These are phyloP conservation scores for Nitzschia palea DNA, from an alignment of 108 stramenopile species.

Conservation along the genomic window DNA sequence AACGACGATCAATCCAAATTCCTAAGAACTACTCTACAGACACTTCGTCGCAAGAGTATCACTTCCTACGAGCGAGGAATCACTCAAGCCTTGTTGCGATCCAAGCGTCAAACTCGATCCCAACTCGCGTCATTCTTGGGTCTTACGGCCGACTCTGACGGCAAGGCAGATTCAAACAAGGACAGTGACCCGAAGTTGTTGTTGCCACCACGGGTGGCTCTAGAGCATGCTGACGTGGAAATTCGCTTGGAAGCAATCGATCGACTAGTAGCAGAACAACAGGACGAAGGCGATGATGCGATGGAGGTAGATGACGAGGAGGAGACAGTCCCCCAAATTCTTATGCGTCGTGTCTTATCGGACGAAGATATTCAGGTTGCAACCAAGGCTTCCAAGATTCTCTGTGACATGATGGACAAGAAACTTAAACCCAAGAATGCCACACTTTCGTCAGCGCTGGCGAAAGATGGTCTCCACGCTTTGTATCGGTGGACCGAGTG, in stretches of 20 bases:
- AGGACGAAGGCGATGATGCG: slow-evolving; percentile 3
- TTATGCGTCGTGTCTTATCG: slow-evolving; percentile 54
- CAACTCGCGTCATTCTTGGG: slow-evolving; percentile 3
- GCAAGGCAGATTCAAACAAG: not conserved
- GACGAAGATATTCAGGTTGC: slow-evolving; percentile 64
- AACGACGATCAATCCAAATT: slow-evolving; percentile 1
- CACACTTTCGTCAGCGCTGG: not conserved
- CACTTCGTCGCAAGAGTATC: slow-evolving; percentile 13
- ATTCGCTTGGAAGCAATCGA: slow-evolving; percentile 64
- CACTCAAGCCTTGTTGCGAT: slow-evolving; percentile 32
- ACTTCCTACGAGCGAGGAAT: slow-evolving; percentile 38
- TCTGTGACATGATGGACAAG: slow-evolving; percentile 26
- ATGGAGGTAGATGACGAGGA: slow-evolving; percentile 24
- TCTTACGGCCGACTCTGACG: not conserved
- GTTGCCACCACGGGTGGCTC: slow-evolving; percentile 66
- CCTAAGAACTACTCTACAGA: slow-evolving; percentile 10
- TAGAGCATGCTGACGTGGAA: slow-evolving; percentile 66
- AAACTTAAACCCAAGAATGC: not conserved
- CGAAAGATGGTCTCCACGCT: slow-evolving; percentile 14
- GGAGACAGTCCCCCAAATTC: slow-evolving; percentile 40
- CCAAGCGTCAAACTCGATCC: slow-evolving; percentile 6
- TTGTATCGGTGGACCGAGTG: slow-evolving; percentile 24
- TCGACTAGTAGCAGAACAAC: slow-evolving; percentile 27
- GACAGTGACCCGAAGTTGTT: too few relatives aligned
- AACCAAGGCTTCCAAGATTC: slow-evolving; percentile 46